Conservation (phyloP, 2,329 filamentous ascomycete genomes). For the Colletotrichum cereale region DNA sequence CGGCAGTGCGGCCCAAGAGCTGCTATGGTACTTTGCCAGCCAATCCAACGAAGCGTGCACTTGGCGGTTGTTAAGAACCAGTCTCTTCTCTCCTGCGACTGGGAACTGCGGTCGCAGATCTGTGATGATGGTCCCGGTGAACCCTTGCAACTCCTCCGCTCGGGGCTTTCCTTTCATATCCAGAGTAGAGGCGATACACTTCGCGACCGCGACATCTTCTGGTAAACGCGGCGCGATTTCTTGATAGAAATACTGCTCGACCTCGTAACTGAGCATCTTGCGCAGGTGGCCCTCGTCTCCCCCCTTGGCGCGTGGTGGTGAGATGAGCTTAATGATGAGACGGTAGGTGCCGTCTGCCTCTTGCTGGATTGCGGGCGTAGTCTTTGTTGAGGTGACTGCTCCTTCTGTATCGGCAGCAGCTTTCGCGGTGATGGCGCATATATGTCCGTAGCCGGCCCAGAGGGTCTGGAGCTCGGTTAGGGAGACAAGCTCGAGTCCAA, state of each 20-base stretch:
- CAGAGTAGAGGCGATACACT: conserved; percentile 61
- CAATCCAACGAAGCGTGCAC: conserved; percentile 69
- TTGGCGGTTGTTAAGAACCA: conserved; percentile 60
- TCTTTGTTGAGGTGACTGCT: not conserved
- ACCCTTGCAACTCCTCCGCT: conserved; percentile 49
- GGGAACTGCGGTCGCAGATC: conserved; percentile 68
- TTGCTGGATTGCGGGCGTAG: conserved; percentile 40
- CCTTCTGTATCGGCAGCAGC: conserved; percentile 42
- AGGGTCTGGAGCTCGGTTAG: conserved; percentile 56
- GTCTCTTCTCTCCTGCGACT: conserved; percentile 66
- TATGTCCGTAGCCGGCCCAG: conserved; percentile 67
- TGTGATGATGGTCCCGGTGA: conserved; percentile 68
- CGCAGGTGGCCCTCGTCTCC: conserved; percentile 72
- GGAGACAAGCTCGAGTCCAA: conserved; percentile 55
- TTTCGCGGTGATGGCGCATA: conserved; percentile 65
- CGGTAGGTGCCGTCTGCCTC: conserved; percentile 46
- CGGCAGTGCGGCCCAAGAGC: conserved; percentile 58
- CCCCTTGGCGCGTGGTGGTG: conserved; percentile 56
- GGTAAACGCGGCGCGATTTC: conserved; percentile 64
- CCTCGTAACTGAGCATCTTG: conserved; percentile 75
- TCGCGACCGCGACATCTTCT: conserved; percentile 60
- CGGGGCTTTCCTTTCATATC: conserved; percentile 44
- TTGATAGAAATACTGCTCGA: conserved; percentile 75
- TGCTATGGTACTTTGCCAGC: conserved; percentile 72
- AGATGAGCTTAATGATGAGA: conserved; percentile 72